Base-by-base conservation (phyloP, 257 asterid species). In the Fraxinus excelsior region DNA sequence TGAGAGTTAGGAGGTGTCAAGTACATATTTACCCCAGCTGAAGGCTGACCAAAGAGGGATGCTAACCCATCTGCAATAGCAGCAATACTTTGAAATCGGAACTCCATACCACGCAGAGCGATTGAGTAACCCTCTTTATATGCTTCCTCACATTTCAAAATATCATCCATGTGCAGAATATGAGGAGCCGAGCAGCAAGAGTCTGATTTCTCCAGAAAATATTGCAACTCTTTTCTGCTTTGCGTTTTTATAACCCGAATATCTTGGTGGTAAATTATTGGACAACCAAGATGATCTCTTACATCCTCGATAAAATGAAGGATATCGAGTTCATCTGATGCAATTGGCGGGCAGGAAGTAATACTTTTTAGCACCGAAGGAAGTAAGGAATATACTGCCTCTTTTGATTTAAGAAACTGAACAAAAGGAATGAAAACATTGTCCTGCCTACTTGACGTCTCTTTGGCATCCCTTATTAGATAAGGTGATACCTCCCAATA, bases 11-110 rank as follows among this genome's bases (percentile, higher is more conserved):
- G 86, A 13, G 97, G 98, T 37, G 98, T 91, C 81, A 93, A 71
- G 87, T 93, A 93, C 94, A 93, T 80, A 82, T 93, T 93, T 32
- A 87, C 93, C 26, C 96, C 98, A 25, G 87, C 87, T 25, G 98
- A 91, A 65, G 98, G 98, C 83, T 88, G 98, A 79, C 97, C 98
- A 74, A 91, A 93, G 71, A 91, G 84, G 71, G 89, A 83, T 2
- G 97, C 96, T 56, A 93, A 76, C 31, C 76, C 87, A 71, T 89
- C 91, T 14, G 93, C 93, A 86, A 90, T 82, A 51, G 86, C 83
- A 82, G 92, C 88, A 77, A 93, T 76, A 76, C 81, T 76, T 81
- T 62, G 84, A 77, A 79, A 83, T 0, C 97, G 89, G 60, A 91
- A 89, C 75, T 87, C 96, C 88, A 91, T 80, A 37, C 98, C 98